These are phyloP conservation scores for Ettlia oleoabundans DNA, from an alignment of 139 green algal species.

Conservation along the genomic window DNA sequence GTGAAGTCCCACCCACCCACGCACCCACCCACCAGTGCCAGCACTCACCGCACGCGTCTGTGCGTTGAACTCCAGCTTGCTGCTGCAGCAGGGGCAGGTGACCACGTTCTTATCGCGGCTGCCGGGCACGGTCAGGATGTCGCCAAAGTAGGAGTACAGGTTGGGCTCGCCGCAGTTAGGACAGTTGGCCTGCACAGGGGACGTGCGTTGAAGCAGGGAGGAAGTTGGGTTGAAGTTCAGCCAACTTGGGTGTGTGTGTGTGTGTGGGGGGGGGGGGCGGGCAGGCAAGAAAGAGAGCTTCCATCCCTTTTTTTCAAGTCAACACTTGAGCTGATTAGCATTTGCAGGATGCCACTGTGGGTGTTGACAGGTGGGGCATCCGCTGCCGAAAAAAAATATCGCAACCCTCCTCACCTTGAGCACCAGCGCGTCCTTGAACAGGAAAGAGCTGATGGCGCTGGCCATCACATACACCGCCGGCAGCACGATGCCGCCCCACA, in stretches of 20 bases:
- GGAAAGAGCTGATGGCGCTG: slow-evolving; percentile 76
- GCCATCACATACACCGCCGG: slow-evolving; percentile 78
- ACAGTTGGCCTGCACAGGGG: slow-evolving; percentile 66
- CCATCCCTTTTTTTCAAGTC: no score
- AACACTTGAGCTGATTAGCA: no score
- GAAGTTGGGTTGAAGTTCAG: no score
- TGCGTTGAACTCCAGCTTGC: slow-evolving; percentile 20
- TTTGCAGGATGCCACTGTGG: no score
- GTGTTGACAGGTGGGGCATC: no score
- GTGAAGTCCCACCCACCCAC: background rate
- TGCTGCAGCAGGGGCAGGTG: slow-evolving; percentile 28
- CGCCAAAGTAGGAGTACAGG: slow-evolving; percentile 85
- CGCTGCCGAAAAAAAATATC: background rate
- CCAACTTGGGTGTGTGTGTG: no score
- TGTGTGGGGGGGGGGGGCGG: no score
- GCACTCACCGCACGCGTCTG: slow-evolving; percentile 2
- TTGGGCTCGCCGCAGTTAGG: slow-evolving; percentile 81
- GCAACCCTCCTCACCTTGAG: slow-evolving; percentile 50
- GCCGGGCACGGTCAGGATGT: slow-evolving; percentile 77
- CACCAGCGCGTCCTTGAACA: slow-evolving; percentile 83
- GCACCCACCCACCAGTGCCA: background rate
- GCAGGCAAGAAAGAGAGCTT: no score
- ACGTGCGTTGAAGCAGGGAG: no score
- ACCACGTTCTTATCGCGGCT: slow-evolving; percentile 30
- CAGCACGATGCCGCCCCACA: slow-evolving; percentile 87